Base-by-base conservation (phyloP, 2,329 filamentous ascomycete species). In the Cadophora sp. region DNA sequence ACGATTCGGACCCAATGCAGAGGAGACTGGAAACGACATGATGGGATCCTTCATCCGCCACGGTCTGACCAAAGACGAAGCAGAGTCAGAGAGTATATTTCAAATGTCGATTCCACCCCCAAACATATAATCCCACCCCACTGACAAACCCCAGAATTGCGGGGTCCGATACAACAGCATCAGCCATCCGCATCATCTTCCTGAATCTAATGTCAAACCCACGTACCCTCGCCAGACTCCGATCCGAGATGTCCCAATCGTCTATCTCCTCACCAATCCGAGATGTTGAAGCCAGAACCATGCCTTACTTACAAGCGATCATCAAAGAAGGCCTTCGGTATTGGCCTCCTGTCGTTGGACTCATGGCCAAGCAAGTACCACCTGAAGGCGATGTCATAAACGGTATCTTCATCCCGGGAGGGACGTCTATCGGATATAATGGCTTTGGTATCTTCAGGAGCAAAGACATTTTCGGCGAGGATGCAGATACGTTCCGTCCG, bases 171-270 rank as follows among this genome's bases (percentile, higher is more conserved):
- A 87, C 84, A 0, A 86, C 85, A 0, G 84, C 86, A 0, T 84
- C 83, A 0, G 82, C 82, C 1, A 81, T 89, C 13, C 82, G 86
- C 1, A 79, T 81, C 48, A 85, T 82, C 0, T 69, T 88, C 63
- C 79, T 88, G 27, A 81, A 84, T 73, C 73, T 88, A 62, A 80
- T 83, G 33, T 84, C 81, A n/a, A 82, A 81, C 22, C 83, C 83
- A 0, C 78, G 78, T 0, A 80, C 85, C 0, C 80, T 83, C 65
- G 65, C 70, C 2, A 82, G 76, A 3, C 76, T 89, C 0, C 80
- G 81, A 6, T 76, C 67, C 0, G 84, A 88, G 68, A 74, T 82
- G 66, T 74, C 75, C 9, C 70, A 75, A 14, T 76, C 81, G 64
- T 64, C 62, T 18, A 47, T 65, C n/a, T 61, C 64, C 1, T 30